Evolutionary conservation across 2,329 filamentous ascomycete genomes (phyloP), one percentile per base, ranked within the genome.

Genomic region (Fusarium ambrosium): DNA sequence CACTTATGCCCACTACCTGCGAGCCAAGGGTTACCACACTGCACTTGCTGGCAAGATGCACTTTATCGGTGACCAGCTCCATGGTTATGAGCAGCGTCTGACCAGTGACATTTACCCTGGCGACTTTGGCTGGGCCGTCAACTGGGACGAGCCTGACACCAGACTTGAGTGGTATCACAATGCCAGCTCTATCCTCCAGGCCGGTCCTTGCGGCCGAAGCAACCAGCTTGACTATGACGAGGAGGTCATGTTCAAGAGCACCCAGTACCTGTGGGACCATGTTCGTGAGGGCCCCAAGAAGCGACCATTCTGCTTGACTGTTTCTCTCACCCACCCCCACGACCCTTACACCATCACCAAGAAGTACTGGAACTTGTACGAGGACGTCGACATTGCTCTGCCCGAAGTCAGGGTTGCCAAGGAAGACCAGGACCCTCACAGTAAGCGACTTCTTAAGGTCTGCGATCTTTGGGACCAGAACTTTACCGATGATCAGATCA

Each of bases 181-280:
- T 82, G 95, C 95, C 84, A 95, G 94, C 80, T 98, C 95, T 8
- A 96, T 98, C 77, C 87, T 96, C 79, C 95, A 98, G 83, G 95
- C 95, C 1, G 95, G 95, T 11, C 91, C 93, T 34, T 97, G 95
- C 79, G 93, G 97, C 45, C 91, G 95, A 75, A 97, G 94, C 84
- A 98, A 98, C 85, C 95, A 98, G 87, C 89, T 98, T 62, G 95
- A 98, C 82, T 98, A 96, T 79, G 95, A 98, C 79, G 95, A 98
- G 85, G 95, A 98, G 84, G 95, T 98, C 82, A 96, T 98, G 92
- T 96, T 94, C 86, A 94, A 92, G 84, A 94, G 94, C 61, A 93
- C 92, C 48, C 95, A 98, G 83, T 98, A 95, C 81, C 87, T 98
- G 60, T 97, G 96, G 84, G 93, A 98, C 83, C 92, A 97, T 80